Evolutionary conservation across 345 rosid genomes (phyloP).

Genomic region (Gossypium ekmanianum): DNA sequence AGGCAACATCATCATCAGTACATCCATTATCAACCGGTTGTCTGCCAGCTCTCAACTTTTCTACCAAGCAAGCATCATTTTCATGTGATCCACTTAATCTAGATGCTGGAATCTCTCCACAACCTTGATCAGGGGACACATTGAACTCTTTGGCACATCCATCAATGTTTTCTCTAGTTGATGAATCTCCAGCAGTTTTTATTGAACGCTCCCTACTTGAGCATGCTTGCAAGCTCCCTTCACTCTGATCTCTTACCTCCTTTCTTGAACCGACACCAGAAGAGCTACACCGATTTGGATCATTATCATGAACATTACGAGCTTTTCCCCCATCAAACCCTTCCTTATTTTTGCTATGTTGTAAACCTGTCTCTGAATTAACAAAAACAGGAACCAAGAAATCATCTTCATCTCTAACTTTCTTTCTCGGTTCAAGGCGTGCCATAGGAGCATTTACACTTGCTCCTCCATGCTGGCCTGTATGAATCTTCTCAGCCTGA

Average conservation of each 20-base stretch:
- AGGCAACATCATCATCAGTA: conserved; percentile 13
- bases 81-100: conserved; percentile 28
- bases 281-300: conserved; percentile 20
- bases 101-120: conserved; percentile 21
- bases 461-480: conserved; percentile 29
- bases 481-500: conserved; percentile 32
- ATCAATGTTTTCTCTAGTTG: conserved; percentile 21
- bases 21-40: conserved; percentile 22
- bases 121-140: conserved; percentile 25
- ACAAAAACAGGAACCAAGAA: conserved; percentile 66
- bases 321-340: conserved; percentile 31
- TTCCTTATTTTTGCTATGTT: conserved; percentile 24
- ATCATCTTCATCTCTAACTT: conserved; percentile 63
- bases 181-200: conserved; percentile 21
- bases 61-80: conserved; percentile 30
- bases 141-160: conserved; percentile 17
- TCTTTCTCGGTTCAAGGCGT: conserved; percentile 40
- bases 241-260: conserved; percentile 26
- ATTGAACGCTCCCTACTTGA: conserved; percentile 18
- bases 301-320: conserved; percentile 22
- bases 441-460: conserved; percentile 30
- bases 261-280: conserved; percentile 26
- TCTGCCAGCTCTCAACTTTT: conserved; percentile 26
- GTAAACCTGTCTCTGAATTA: conserved; percentile 35
- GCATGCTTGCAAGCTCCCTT: conserved; percentile 29